A percentile compares a stretch with the other conserved stretches of the same genome.
phyloP scores from a whole-genome alignment of 768 basidiomycete genomes.

The Hypholoma fasciculare region DNA sequence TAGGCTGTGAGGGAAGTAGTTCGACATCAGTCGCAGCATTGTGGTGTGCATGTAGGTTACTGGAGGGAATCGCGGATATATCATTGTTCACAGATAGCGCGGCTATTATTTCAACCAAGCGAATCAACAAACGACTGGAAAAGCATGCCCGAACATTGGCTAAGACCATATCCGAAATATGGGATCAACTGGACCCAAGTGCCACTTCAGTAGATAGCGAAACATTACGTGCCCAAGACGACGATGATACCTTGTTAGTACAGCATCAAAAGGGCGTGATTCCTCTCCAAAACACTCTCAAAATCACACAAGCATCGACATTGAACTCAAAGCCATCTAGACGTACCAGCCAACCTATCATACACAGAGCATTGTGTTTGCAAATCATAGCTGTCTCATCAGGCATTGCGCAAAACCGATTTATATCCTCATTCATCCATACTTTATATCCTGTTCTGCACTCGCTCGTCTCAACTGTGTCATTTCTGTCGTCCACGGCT shows the following conservation, averaged over 20 bases:
- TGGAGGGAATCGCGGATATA: constrained; percentile 68
- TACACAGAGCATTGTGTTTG: constrained; percentile 73
- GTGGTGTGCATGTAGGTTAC: constrained; percentile 78
- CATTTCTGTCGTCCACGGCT: constrained; percentile 75
- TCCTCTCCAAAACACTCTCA: constrained; percentile 58
- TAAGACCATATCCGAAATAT: constrained; percentile 66
- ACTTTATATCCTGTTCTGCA: constrained; percentile 85
- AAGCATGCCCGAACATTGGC: constrained; percentile 66
- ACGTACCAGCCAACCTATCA: constrained; percentile 46
- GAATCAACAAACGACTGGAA: constrained; percentile 52
- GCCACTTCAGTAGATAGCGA: constrained; percentile 15
- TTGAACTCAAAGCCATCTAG: constrained; percentile 22
- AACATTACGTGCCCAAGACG: constrained; percentile 29
- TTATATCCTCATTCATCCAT: constrained; percentile 72
- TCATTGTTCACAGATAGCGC: constrained; percentile 35
- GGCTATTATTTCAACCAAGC: constrained; percentile 23
- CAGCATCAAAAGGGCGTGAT: constrained; percentile 70
- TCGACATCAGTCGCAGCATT: constrained; percentile 64
- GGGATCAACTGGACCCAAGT: constrained; percentile 50
- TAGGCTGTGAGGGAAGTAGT: constrained; percentile 45
- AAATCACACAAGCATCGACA: constrained; percentile 40
- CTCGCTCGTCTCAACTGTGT: constrained; percentile 72
- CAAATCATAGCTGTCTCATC: constrained; percentile 74
- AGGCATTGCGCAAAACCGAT: constrained; percentile 71
- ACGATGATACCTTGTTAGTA: constrained; percentile 31